Evolutionary conservation across 225 moss, liverwort and hornwort species (phyloP), one percentile per base, ranked within the genome.

Genomic region (Takakia lepidozioides): DNA sequence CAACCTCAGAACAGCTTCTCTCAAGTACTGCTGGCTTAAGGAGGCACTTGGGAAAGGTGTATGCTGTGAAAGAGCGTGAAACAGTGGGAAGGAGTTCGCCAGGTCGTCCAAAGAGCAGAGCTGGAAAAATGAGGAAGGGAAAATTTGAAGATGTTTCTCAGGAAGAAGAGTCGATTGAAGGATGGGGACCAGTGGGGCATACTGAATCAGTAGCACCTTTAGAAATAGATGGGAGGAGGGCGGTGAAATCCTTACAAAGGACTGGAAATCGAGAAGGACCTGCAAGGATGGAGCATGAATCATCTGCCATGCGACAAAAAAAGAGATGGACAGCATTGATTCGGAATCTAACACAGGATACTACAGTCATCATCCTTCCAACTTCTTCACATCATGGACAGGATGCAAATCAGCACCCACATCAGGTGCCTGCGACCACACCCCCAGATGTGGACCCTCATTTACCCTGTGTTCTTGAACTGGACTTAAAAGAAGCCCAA

Each of bases 321-420:
- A n/a, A n/a, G n/a, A n/a, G n/a, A n/a, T n/a, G n/a, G 11, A 32
- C 11, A 32, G 32, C 32, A 32, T 45, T 36, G n/a, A 59, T 24
- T 46, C 38, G 1, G 49, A 25, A 30, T 50, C 22, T 49, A 48
- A 38, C 28, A 66, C n/a, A 32, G 43, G 59, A 63, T 35, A 59
- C 52, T 9, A 39, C 52, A 18, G 51, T 70, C 52, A 70, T 75
- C 43, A 67, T 71, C 43, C 63, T 76, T 27, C 76, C 76, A 16
- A 65, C 76, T 28, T 58, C 52, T 34, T 23, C 37, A 28, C 58
- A 65, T 11, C 54, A 47, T 29, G 69, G 46, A 13, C 65, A 57
- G 36, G 45, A 46, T 46, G 22, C 45, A 22, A 41, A 13, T 47
- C 25, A 41, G 38, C 20, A 57, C 15, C 58, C 20, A 50, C 50